Evolutionary conservation across 345 rosid species (phyloP), one percentile per base, ranked within the genome.

Genomic region (Ceriops decandra): DNA sequence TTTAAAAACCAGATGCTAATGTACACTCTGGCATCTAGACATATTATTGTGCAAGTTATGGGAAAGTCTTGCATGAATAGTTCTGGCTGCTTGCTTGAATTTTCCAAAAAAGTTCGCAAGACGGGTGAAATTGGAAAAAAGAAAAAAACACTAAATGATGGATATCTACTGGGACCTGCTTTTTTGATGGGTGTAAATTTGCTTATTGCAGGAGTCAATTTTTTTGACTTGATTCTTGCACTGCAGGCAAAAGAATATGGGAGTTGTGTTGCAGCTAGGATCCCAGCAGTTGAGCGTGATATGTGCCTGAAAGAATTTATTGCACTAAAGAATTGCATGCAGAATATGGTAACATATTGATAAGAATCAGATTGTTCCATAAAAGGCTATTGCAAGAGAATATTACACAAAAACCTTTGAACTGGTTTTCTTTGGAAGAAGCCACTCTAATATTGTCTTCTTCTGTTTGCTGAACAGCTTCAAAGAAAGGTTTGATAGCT

Each of bases 231-330:
- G 70, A 60, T 49, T 30, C 7, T 8, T 47, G 54, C 62, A 15
- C 73, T 77, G 47, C 81, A 95, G 99, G 97, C 95, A 42, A 95
- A 79, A 80, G 90, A 80, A 66, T 95, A 92, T 66, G 99, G 99
- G 64, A 72, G 88, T 53, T 95, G 99, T 78, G 91, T 92, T 66
- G 91, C 91, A 7, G 84, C 92, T 54, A 95, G 83, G 83, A 87
- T 92, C 68, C 96, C 90, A 4, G 93, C 90, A 81, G 79, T 90
- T 78, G 97, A 88, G 76, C 86, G 56, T 52, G 87, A 92, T 64
- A 84, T 89, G 83, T 95, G 99, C 74, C 74, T 88, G 86, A 92
- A 92, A 85, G 87, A 95, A 79, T 95, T 95, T 86, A 85, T 95
- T 72, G 79, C 78, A 8, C 72, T 92, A 26, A 90, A 83, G 78